Conservation (phyloP, 495 filamentous ascomycete genomes). For the Durotheca rogersii region DNA sequence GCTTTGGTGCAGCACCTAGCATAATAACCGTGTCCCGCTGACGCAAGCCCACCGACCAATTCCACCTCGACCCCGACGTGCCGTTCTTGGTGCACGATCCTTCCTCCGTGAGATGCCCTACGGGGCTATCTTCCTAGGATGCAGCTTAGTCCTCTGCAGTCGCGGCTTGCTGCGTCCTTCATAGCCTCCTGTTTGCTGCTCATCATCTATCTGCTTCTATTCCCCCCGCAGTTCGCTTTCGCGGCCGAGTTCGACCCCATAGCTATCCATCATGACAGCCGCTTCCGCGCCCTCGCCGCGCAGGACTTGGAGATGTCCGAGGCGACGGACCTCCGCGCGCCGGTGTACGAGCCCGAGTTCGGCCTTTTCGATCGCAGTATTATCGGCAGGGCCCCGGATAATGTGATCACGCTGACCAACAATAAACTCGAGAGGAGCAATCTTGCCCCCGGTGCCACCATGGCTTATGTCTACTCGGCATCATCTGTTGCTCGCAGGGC, state of each 20-base stretch:
- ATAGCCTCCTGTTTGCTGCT: conserved; percentile 56
- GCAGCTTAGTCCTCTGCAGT: conserved; percentile 67
- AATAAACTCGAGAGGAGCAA: conserved; percentile 59
- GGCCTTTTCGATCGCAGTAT: conserved; percentile 59
- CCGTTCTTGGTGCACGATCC: conserved; percentile 14
- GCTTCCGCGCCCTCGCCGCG: conserved; percentile 28
- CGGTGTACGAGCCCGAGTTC: conserved; percentile 60
- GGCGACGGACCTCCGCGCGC: conserved; percentile 17
- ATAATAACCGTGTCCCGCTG: conserved; percentile 21
- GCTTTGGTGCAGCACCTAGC: conserved; percentile 12
- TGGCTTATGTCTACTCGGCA: conserved; percentile 39
- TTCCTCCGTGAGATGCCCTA: conserved; percentile 30
- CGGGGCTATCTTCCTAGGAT: conserved; percentile 49
- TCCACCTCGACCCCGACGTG: conserved; percentile 2
- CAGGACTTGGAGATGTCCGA: conserved; percentile 26
- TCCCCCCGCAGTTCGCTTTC: conserved; percentile 58
- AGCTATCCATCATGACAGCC: conserved; percentile 35
- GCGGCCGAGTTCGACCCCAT: conserved; percentile 51
- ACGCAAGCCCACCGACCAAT: conserved; percentile 5
- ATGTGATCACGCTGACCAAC: conserved; percentile 55
- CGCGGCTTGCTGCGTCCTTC: conserved; percentile 65
- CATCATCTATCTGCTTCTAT: conserved; percentile 56
- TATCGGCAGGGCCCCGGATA: conserved; percentile 58
- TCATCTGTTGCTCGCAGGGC: conserved; percentile 30
- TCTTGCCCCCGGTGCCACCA: conserved; percentile 56